These are phyloP conservation scores for Ilyonectria destructans DNA, from an alignment of 2,329 filamentous ascomycete species.

Conservation along the genomic window DNA sequence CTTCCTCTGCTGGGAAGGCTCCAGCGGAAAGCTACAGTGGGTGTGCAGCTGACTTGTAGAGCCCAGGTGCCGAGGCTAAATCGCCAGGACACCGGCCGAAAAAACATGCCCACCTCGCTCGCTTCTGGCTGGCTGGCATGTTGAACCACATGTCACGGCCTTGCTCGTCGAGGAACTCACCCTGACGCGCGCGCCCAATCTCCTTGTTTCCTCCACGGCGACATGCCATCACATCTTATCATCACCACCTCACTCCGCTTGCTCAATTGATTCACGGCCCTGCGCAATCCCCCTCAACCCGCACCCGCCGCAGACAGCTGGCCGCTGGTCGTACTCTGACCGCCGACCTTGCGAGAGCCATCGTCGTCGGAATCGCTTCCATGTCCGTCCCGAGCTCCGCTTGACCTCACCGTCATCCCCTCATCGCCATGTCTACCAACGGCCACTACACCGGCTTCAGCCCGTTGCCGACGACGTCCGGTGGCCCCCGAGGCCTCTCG, in stretches of 20 bases:
- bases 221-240: constrained; percentile 32
- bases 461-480: constrained; percentile 58
- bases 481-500: constrained; percentile 60
- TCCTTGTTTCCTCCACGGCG: constrained; percentile 33
- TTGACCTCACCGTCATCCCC: constrained; percentile 27
- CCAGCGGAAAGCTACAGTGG: constrained; percentile 26
- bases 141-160: constrained; percentile 49
- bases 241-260: constrained; percentile 14
- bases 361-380: constrained; percentile 34
- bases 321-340: constrained; percentile 3
- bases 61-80: constrained; percentile 48
- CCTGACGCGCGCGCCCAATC: constrained; percentile 48
- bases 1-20: constrained; percentile 5
- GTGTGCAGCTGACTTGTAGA: constrained; percentile 37
- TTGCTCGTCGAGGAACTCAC: constrained; percentile 40
- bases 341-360: constrained; percentile 27
- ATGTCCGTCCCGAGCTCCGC: constrained; percentile 32
- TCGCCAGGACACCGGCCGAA: constrained; percentile 28
- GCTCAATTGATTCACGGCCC: constrained; percentile 25
- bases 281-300: constrained; percentile 7
- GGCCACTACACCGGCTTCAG: constrained; percentile 62
- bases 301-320: constrained; percentile 7
- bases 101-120: constrained; percentile 33
- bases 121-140: constrained; percentile 35
- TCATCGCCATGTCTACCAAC: constrained; percentile 61